Evolutionary conservation across 139 green algal genomes (phyloP), one percentile per base, ranked within the genome.

Genomic region (Nannochloris sp.): DNA sequence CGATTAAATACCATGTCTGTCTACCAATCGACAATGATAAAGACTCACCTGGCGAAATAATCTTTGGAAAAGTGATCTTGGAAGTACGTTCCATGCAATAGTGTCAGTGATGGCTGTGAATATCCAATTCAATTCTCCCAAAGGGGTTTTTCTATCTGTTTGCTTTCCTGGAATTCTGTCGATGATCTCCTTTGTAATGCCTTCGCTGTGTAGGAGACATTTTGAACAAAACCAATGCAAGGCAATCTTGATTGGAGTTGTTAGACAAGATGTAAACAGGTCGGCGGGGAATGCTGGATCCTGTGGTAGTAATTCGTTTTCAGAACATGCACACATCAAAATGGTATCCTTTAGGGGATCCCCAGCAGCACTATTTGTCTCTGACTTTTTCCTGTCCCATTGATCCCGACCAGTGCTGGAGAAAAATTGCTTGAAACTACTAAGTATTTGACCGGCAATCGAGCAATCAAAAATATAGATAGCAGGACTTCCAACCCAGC

Each of bases 51-150:
- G 92, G 7, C 93, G 64, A 78, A 99, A 99, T 1, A 99, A 85
- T 68, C 88, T 87, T 75, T 98, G 93, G 62, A 99, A 99, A 5
- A 98, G 82, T 16, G 83, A 78, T 5, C 88, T 75, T 3, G 93
- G 93, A 44, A 99, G 81, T 61, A 88, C 83, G 74, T 99, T 97
- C 93, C 93, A 99, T 3, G 93, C 93, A 44, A 99, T 98, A 51
- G 93, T 98, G 83, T 99, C 93, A 1, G 93, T 99, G 75, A 99
- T 95, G 63, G 93, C 94, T 0, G 93, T 99, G 84, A 99, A 98
- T 57, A 99, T 95, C 93, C 93, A 99, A 73, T 97, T 96, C 12
- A 97, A 86, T 82, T 98, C 93, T 2, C 94, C 94, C 56, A 98
- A 76, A 1, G 90, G 89, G n/a, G 91, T 98, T 75, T 97, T 98